Evolutionary conservation across 139 green algal genomes (phyloP).

Genomic region (Chlamydomonas urium): DNA sequence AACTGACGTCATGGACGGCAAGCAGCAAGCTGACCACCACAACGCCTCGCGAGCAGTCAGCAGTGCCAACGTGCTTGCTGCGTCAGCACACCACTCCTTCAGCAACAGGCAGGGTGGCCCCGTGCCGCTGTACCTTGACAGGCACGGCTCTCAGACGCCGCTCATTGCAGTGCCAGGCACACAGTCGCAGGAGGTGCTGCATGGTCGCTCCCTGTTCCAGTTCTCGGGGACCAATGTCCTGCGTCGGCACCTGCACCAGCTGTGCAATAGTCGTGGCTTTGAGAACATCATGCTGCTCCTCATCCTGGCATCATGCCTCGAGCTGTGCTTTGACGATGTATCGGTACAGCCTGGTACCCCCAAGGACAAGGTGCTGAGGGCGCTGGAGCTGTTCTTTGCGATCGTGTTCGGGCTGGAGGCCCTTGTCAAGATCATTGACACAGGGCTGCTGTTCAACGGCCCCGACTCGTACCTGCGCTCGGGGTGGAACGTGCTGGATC

Average conservation of each 20-base stretch:
- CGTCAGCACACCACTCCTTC: too few relatives aligned
- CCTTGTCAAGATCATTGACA: slow-evolving; percentile 54
- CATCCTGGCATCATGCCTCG: slow-evolving; percentile 11
- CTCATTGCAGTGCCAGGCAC: too few relatives aligned
- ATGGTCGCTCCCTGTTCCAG: not conserved
- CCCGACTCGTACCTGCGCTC: slow-evolving; percentile 50
- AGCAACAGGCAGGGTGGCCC: too few relatives aligned
- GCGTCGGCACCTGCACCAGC: not conserved
- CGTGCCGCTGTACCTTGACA: too few relatives aligned
- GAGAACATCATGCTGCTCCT: slow-evolving; percentile 9
- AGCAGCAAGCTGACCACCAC: too few relatives aligned
- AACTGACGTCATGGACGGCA: too few relatives aligned
- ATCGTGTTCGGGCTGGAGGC: slow-evolving; percentile 9
- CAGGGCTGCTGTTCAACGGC: slow-evolving; percentile 55
- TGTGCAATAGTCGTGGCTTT: not conserved
- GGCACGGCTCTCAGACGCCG: too few relatives aligned
- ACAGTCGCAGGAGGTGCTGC: not conserved
- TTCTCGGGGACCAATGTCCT: not conserved
- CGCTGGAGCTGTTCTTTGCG: slow-evolving; percentile 2
- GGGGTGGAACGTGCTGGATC: slow-evolving; percentile 54
- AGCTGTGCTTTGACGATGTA: slow-evolving; percentile 7
- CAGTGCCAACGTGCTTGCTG: too few relatives aligned
- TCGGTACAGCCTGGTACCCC: not conserved
- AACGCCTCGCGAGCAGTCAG: too few relatives aligned
- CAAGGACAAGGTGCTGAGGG: not conserved